Evolutionary conservation across 306 rosid genomes (phyloP), one percentile per base, ranked within the genome.

Genomic region (Prinsepia uniflora): DNA sequence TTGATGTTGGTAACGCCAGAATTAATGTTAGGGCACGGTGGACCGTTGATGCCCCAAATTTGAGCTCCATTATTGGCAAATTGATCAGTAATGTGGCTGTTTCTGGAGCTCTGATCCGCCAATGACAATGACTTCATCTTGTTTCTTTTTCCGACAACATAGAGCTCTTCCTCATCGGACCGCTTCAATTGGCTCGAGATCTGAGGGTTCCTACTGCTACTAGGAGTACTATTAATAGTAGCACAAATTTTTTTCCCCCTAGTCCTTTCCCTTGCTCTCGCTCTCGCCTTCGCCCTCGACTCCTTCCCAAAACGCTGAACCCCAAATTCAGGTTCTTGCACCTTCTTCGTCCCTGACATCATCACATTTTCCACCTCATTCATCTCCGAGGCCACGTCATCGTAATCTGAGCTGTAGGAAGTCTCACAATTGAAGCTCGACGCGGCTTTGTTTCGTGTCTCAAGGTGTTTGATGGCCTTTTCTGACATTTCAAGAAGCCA

Each of bases 191-290:
- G 86, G 57, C 77, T 65, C 47, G 69, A 50, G 34, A 76, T 82
- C 74, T 80, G 88, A 74, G 56, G 59, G 1, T 2, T 24, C 30
- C 30, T 30, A 64, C 53, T 50, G 61, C 20, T 61, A 60, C 45
- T 70, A 45, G 68, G 70, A 66, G n/a, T n/a, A n/a, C 58, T 54
- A 60, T 15, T 65, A 61, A 44, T 68, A 34, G 45, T 56, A 30
- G 22, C 68, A 60, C 22, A 49, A 74, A 75, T 81, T 50, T 62
- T 36, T 80, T 88, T 93, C 77, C 81, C 82, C 30, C 78, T 87
- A 6, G 96, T 81, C 72, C 97, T 90, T 75, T 87, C 96, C 62
- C 96, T 88, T 19, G 98, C 98, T 72, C 95, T 87, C 12, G 89
- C 98, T 36, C 96, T 86, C 19, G 98, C 96, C 73, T 82, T 92